Evolutionary conservation across 140 eudicot species (phyloP).

Genomic region (Cichorium intybus): DNA sequence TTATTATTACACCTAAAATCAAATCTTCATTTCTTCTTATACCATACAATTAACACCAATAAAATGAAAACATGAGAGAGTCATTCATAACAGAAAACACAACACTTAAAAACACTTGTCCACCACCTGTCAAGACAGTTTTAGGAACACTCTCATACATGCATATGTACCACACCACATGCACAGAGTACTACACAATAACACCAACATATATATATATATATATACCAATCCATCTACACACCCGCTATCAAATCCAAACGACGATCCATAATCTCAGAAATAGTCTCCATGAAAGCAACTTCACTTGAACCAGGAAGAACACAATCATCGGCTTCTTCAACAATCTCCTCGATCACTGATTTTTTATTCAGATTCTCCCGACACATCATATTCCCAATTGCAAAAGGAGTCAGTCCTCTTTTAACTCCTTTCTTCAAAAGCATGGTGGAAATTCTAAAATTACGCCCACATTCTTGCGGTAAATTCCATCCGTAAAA

Average conservation of each 20-base stretch:
- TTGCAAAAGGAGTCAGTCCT: conserved; percentile 51
- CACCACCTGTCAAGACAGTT: no score
- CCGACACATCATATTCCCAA: conserved; percentile 66
- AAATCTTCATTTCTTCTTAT: background rate
- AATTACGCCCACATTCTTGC: conserved; percentile 40
- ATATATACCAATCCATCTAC: background rate
- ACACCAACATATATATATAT: background rate
- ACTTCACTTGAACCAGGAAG: conserved; percentile 56
- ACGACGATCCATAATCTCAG: conserved; percentile 49
- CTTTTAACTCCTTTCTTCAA: conserved; percentile 54
- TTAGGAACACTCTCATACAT: conserved; percentile 20
- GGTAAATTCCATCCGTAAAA: conserved; percentile 60
- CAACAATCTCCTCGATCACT: conserved; percentile 60
- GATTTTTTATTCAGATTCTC: conserved; percentile 44
- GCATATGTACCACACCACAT: conserved; percentile 21
- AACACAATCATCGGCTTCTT: conserved; percentile 47
- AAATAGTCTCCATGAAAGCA: conserved; percentile 48
- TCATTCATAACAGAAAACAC: background rate
- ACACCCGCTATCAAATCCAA: conserved; percentile 32
- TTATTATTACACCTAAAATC: background rate
- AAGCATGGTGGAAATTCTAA: conserved; percentile 66
- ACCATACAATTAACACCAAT: background rate
- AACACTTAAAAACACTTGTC: background rate
- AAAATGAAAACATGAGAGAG: background rate
- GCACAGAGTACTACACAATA: conserved; percentile 7